Evolutionary conservation across 495 filamentous ascomycete genomes (phyloP).

Genomic region (Neurospora pannonica): DNA sequence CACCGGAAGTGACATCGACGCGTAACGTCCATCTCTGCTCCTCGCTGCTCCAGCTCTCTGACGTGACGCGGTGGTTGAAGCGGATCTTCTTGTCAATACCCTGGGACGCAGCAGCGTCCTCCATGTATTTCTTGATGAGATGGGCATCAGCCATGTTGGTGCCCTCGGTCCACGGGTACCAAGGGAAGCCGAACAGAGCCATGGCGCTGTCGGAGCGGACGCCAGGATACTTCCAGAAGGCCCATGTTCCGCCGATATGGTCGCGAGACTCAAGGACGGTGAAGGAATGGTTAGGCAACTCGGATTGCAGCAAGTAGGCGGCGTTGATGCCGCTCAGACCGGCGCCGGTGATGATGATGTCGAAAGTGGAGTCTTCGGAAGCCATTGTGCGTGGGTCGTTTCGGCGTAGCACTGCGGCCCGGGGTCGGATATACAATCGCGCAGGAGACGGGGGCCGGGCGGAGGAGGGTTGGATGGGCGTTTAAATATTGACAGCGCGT

Average conservation of each 20-base stretch:
- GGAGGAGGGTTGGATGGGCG: background rate
- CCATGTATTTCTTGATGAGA: conserved; percentile 53
- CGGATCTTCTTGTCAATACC: conserved; percentile 55
- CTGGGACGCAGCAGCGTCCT: conserved; percentile 45
- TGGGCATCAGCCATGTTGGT: conserved; percentile 52
- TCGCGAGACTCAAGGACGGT: conserved; percentile 54
- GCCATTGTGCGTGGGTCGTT: background rate
- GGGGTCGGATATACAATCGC: background rate
- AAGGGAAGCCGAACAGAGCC: conserved; percentile 58
- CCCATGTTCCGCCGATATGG: conserved; percentile 61
- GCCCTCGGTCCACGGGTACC: conserved; percentile 53
- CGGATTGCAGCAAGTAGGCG: conserved; percentile 56
- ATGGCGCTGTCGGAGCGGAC: conserved; percentile 61
- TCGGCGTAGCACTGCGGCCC: background rate
- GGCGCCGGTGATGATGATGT: conserved; percentile 63
- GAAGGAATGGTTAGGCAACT: conserved; percentile 46
- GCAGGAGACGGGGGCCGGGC: background rate
- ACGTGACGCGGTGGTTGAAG: conserved; percentile 46
- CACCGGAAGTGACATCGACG: conserved; percentile 29
- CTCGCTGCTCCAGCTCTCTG: conserved; percentile 50
- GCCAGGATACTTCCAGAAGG: conserved; percentile 62
- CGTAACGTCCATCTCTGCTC: conserved; percentile 52
- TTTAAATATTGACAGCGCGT: background rate
- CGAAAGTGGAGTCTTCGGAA: conserved; percentile 20
- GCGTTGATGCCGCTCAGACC: conserved; percentile 72